Base-by-base conservation (phyloP, 208 protist genomes). In the Trypanosoma theileri region DNA sequence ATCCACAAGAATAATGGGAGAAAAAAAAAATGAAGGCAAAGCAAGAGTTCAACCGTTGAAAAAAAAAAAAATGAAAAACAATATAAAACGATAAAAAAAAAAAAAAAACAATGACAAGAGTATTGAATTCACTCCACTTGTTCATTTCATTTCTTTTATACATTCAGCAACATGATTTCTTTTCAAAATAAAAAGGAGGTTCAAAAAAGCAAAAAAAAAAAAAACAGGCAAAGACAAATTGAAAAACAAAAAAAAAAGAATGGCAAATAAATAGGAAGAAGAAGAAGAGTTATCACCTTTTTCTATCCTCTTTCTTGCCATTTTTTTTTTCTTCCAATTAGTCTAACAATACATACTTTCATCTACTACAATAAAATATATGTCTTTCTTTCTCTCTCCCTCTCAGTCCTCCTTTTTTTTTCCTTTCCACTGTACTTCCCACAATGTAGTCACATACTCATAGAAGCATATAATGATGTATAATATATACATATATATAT, bases 161-260 rank as follows among this genome's bases (percentile, higher is more conserved):
- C 28, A 35, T 35, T 8, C 6, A 35, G 28, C 28, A 35, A 35
- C 28, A 35, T 35, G 28, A 35, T 8, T 35, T 35, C 6, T 6
- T 35, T 35, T 35, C 1, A 35, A 35, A 35, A n/a, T n/a, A 35
- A 35, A 35, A 35, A 35, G 6, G 28, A 35, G 28, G 28, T 35
- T 35, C 28, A 35, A 35, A 1, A 35, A 35, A 35, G 6, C 28
- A 35, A 48, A 17, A 48, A 48, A 48, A n/a, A n/a, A 48, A 48
- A 48, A n/a, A n/a, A 48, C 10, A n/a, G 44, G 16, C 3, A 58
- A n/a, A 64, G 24, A 66, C 14, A 22, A 16, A 52, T 45, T 51
- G 16, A 64, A 54, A 50, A 70, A 68, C 62, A 64, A 63, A 55
- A 62, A 53, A 75, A 75, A 31, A 26, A 21, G 54, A 28, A 52